These are phyloP conservation scores for Xylaria intraflava DNA, from an alignment of 495 filamentous ascomycete genomes.

Conservation along the genomic window DNA sequence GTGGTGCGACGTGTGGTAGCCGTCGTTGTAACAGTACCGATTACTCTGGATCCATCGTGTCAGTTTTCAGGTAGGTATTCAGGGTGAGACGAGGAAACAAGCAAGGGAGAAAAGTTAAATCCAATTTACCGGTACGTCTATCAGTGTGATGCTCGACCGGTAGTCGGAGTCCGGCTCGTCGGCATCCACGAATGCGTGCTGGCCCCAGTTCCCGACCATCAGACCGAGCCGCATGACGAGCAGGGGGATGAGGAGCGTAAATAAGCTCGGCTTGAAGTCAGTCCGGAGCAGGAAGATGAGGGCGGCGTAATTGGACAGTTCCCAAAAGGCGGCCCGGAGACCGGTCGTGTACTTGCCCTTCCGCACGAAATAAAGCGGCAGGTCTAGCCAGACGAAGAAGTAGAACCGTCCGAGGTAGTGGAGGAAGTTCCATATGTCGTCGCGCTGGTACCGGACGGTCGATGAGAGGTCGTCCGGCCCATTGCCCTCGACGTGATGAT, in stretches of 20 bases:
- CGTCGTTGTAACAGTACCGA: slow-evolving; percentile 69
- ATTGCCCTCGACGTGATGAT: slow-evolving; percentile 78
- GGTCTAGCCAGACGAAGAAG: slow-evolving; percentile 63
- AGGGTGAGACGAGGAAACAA: background rate
- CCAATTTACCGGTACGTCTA: slow-evolving; percentile 57
- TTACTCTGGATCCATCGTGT: slow-evolving; percentile 43
- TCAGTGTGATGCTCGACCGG: slow-evolving; percentile 62
- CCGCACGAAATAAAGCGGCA: slow-evolving; percentile 64
- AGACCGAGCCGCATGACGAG: slow-evolving; percentile 53
- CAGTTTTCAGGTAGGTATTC: background rate
- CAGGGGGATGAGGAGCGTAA: slow-evolving; percentile 56
- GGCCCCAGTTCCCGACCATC: slow-evolving; percentile 73
- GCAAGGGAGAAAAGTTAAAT: background rate
- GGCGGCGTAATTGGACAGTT: slow-evolving; percentile 45
- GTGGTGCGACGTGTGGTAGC: slow-evolving; percentile 73
- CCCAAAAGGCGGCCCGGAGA: slow-evolving; percentile 48
- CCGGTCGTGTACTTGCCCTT: slow-evolving; percentile 48
- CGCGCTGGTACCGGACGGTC: slow-evolving; percentile 70
- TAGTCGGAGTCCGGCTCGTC: slow-evolving; percentile 62
- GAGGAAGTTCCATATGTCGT: slow-evolving; percentile 54
- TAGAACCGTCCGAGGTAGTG: slow-evolving; percentile 67
- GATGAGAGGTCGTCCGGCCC: slow-evolving; percentile 65
- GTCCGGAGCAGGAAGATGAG: slow-evolving; percentile 43
- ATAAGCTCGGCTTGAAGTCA: slow-evolving; percentile 49
- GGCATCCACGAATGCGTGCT: slow-evolving; percentile 68